phyloP scores from a whole-genome alignment of 2,329 filamentous ascomycete species.

The Neurospora sp. region DNA sequence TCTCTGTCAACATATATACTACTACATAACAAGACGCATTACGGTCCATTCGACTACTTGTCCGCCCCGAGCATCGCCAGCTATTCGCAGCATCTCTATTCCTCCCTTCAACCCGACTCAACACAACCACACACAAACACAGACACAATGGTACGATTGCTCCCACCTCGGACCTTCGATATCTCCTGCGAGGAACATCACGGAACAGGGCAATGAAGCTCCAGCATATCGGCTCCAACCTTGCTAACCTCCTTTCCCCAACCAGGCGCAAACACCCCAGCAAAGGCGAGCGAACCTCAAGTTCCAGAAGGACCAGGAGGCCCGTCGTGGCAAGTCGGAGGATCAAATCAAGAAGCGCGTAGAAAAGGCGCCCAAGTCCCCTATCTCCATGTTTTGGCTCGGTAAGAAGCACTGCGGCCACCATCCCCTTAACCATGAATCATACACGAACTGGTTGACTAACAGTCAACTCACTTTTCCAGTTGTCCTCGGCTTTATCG shows the following conservation, averaged over 20 bases:
- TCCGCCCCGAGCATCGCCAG: background rate
- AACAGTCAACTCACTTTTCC: constrained; percentile 15
- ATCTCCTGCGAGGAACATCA: background rate
- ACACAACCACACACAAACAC: background rate
- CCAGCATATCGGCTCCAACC: background rate
- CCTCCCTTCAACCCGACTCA: background rate
- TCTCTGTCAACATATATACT: background rate
- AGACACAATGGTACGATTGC: constrained; percentile 2
- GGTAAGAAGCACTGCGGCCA: constrained; percentile 33
- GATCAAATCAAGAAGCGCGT: constrained; percentile 50
- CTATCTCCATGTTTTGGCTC: constrained; percentile 56
- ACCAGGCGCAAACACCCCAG: constrained; percentile 71
- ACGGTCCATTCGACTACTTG: background rate
- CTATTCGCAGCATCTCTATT: background rate
- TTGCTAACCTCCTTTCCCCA: background rate
- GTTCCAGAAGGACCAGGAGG: constrained; percentile 64
- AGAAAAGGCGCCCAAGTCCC: constrained; percentile 48
- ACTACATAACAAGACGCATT: background rate
- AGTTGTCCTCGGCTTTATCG: constrained; percentile 50
- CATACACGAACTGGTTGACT: constrained; percentile 1
- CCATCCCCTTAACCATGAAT: background rate
- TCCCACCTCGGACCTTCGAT: background rate
- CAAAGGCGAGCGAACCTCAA: constrained; percentile 74
- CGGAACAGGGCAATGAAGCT: background rate
- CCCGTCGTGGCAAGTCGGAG: constrained; percentile 66